These are phyloP conservation scores for Apophysomyces sp. DNA, from an alignment of 371 early-diverging fungal species.

Conservation along the genomic window DNA sequence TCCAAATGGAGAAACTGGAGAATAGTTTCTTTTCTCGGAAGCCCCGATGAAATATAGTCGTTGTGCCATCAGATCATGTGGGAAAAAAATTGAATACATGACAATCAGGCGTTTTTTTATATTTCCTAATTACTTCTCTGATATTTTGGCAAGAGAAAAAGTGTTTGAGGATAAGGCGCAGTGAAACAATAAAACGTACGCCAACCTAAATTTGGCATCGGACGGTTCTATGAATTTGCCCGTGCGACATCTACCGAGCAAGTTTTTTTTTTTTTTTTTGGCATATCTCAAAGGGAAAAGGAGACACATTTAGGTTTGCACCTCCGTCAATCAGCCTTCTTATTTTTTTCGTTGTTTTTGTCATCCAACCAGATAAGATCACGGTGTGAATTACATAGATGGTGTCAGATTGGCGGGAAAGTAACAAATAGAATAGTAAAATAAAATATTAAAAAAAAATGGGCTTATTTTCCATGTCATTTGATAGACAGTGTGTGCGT, in stretches of 20 bases:
- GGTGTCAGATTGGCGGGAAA: not conserved
- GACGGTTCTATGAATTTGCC: not conserved
- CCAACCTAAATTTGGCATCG: constrained; percentile 4
- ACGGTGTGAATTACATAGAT: not conserved
- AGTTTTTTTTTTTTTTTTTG: not conserved
- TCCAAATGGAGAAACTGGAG: not conserved
- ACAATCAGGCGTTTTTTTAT: not conserved
- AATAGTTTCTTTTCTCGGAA: not conserved
- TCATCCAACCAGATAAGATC: not conserved
- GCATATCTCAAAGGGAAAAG: not conserved
- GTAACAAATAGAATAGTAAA: not conserved
- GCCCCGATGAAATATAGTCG: not conserved
- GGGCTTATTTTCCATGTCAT: constrained; percentile 1
- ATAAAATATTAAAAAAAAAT: not conserved
- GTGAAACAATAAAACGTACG: constrained; percentile 2
- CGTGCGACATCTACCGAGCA: not conserved
- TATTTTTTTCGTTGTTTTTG: not conserved
- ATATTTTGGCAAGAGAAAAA: not conserved
- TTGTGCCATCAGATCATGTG: constrained; percentile 4
- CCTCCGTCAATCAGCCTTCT: not conserved
- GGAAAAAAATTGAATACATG: constrained; percentile 1
- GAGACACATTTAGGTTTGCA: not conserved
- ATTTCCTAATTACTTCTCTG: not conserved
- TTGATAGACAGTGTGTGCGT: not conserved
- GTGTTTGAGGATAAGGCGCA: not conserved